phyloP scores from a whole-genome alignment of 1,139 yeast genomes.

The Kazachstania sp. region DNA sequence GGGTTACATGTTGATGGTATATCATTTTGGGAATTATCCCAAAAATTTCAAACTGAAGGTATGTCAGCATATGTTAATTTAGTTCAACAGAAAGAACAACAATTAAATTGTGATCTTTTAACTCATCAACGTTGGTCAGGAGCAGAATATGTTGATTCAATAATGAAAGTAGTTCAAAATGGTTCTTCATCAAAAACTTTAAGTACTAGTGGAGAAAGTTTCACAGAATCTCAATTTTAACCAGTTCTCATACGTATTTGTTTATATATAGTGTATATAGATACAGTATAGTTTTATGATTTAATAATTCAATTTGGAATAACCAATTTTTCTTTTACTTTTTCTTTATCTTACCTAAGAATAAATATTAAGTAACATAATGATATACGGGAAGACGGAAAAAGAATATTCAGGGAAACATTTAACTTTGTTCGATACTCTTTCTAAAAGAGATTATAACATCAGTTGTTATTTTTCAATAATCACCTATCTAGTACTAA shows the following conservation, averaged over 20 bases:
- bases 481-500: no score
- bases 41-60: conserved; percentile 41
- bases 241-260: background rate
- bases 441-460: no score
- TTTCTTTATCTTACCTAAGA: no score
- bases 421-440: no score
- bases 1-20: conserved; percentile 47
- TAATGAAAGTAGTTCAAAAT: conserved; percentile 38
- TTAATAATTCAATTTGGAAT: no score
- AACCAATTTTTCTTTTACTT: no score
- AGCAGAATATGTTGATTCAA: conserved; percentile 43
- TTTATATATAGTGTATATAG: no score
- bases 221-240: conserved; percentile 37
- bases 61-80: conserved; percentile 50
- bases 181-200: conserved; percentile 39
- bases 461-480: no score
- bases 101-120: conserved; percentile 41
- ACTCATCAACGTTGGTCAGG: conserved; percentile 58
- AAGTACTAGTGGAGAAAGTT: conserved; percentile 39
- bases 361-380: no score
- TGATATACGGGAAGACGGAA: no score
- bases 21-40: conserved; percentile 42
- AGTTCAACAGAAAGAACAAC: conserved; percentile 42
- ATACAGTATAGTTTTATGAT: no score
- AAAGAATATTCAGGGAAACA: no score